Evolutionary conservation across 2,329 filamentous ascomycete species (phyloP).

Genomic region (Lojkania enalia): DNA sequence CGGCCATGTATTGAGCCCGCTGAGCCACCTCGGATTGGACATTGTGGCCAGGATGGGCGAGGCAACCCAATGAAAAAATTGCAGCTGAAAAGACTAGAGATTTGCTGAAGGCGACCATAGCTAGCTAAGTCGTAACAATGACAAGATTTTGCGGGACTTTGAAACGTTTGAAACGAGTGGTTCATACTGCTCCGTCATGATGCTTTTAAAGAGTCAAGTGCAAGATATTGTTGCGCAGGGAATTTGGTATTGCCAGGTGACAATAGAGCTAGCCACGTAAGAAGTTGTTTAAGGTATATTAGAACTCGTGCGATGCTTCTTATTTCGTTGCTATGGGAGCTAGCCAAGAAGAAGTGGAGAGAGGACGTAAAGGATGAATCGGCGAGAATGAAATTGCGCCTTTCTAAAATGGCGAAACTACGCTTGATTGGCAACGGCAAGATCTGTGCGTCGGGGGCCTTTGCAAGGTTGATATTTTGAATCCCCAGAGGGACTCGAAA

Average conservation of each 20-base stretch:
- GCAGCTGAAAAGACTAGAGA: neutral
- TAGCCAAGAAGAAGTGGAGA: neutral
- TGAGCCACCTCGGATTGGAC: conserved; percentile 17
- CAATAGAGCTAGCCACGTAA: neutral
- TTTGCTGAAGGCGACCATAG: neutral
- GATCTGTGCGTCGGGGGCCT: neutral
- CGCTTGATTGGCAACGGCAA: neutral
- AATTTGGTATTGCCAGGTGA: too few species aligned
- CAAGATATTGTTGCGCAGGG: too few species aligned
- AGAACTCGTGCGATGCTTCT: neutral
- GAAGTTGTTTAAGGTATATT: neutral
- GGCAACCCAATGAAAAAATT: neutral
- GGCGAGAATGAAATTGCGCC: neutral
- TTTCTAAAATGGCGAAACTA: neutral
- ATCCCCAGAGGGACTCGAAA: neutral
- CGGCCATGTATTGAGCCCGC: conserved; percentile 22
- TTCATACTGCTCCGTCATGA: neutral
- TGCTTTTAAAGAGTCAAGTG: too few species aligned
- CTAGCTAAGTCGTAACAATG: neutral
- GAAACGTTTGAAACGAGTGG: neutral
- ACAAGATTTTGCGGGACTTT: neutral
- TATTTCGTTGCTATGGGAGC: neutral
- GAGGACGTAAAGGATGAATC: neutral
- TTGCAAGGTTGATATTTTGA: neutral
- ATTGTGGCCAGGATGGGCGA: conserved; percentile 9